Conservation (phyloP, 2,329 filamentous ascomycete genomes). For the Talaromyces sp. region DNA sequence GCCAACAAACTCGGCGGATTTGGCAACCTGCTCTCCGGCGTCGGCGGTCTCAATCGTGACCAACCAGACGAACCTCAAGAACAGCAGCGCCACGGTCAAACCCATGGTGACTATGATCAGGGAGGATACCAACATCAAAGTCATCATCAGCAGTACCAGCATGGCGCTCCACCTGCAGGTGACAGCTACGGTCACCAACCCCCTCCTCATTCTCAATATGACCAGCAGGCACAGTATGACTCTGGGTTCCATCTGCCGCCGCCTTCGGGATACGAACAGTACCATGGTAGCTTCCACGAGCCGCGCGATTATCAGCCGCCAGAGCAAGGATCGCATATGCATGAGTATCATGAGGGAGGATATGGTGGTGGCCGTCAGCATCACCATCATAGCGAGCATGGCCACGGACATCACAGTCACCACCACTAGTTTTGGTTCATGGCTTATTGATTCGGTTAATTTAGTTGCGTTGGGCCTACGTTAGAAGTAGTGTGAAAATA, state of each 20-base stretch:
- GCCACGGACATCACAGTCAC: slow-evolving; percentile 7
- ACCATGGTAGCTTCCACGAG: slow-evolving; percentile 8
- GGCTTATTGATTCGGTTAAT: neutral
- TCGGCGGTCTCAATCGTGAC: slow-evolving; percentile 5
- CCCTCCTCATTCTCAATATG: neutral
- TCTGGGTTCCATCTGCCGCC: slow-evolving; percentile 13
- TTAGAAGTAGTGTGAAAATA: neutral
- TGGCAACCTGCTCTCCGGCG: slow-evolving; percentile 7
- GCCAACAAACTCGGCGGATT: slow-evolving; percentile 11
- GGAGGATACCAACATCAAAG: slow-evolving; percentile 16
- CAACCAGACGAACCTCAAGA: slow-evolving; percentile 18
- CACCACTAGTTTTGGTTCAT: neutral
- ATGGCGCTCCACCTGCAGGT: neutral
- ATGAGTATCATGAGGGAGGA: slow-evolving; percentile 8
- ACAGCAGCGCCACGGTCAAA: slow-evolving; percentile 22
- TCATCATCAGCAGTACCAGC: slow-evolving; percentile 9
- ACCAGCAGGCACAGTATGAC: slow-evolving; percentile 2
- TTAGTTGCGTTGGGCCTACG: neutral
- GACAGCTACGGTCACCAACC: neutral
- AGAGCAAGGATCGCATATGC: slow-evolving; percentile 4
- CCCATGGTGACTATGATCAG: slow-evolving; percentile 7
- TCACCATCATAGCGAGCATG: slow-evolving; percentile 3
- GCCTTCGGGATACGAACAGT: slow-evolving; percentile 18
- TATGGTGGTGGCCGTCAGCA: slow-evolving; percentile 2
- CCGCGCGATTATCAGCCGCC: slow-evolving; percentile 15